These are phyloP conservation scores for Candida tunisiensis DNA, from an alignment of 1,139 yeast genomes.

Conservation along the genomic window DNA sequence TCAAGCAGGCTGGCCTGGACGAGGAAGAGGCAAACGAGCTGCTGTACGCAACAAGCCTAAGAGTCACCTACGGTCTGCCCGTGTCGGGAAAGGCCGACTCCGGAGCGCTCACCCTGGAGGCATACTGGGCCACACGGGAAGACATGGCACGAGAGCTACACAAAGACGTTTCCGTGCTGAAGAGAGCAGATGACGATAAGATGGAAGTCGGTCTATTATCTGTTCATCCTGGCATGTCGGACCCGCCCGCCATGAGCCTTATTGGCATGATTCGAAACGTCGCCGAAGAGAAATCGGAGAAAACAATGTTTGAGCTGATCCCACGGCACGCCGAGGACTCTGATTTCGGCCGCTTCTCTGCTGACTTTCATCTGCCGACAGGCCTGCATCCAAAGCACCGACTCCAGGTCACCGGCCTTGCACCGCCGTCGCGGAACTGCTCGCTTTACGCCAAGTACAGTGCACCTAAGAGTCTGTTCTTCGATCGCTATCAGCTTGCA, in stretches of 20 bases:
- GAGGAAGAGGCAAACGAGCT: too few species aligned
- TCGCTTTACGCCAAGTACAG: conserved; percentile 22
- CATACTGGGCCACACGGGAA: conserved; percentile 7
- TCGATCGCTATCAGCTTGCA: conserved; percentile 24
- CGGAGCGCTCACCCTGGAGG: conserved; percentile 12
- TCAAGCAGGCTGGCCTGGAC: too few species aligned
- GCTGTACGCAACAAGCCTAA: too few species aligned
- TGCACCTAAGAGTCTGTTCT: conserved; percentile 20
- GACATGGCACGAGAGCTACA: conserved; percentile 2
- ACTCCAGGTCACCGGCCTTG: conserved; percentile 5
- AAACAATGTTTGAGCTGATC: conserved; percentile 2
- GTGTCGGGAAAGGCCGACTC: too few species aligned
- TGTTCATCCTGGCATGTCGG: conserved; percentile 4
- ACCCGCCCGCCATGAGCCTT: conserved; percentile 9
- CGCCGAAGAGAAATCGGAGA: conserved; percentile 6
- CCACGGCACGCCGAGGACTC: conserved; percentile 5
- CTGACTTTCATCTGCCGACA: conserved; percentile 20
- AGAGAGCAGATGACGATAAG: conserved; percentile 5
- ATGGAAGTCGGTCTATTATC: conserved; percentile 13
- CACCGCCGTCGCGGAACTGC: conserved; percentile 16
- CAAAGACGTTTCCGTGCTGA: conserved; percentile 1
- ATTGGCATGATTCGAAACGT: conserved; percentile 11
- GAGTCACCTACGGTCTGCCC: too few species aligned
- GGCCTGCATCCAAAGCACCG: conserved; percentile 29
- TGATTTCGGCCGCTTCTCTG: conserved; percentile 12